phyloP scores from a whole-genome alignment of 2,329 filamentous ascomycete genomes.

The Penicillium aurantiogriseum region DNA sequence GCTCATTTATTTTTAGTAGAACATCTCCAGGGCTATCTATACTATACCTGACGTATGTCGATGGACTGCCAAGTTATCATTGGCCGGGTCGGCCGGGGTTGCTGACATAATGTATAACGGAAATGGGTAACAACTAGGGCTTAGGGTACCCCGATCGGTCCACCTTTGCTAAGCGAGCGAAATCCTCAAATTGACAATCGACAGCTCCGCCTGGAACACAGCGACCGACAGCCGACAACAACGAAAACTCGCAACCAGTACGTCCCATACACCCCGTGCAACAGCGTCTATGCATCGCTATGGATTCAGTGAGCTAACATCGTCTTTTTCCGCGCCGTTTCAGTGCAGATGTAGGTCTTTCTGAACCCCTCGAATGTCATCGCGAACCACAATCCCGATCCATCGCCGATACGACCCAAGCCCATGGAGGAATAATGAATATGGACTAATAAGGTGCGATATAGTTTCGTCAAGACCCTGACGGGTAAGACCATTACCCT shows the following conservation, averaged over 20 bases:
- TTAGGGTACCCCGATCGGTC: conserved; percentile 37
- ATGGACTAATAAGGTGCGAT: conserved; percentile 29
- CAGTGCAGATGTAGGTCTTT: conserved; percentile 85
- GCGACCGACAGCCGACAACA: conserved; percentile 44
- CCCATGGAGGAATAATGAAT: conserved; percentile 10
- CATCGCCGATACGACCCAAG: conserved; percentile 19
- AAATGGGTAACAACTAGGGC: conserved; percentile 35
- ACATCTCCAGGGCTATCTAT: neutral
- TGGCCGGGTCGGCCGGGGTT: neutral
- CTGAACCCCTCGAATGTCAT: conserved; percentile 30
- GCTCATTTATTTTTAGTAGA: neutral
- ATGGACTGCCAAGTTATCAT: neutral
- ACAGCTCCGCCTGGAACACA: conserved; percentile 38
- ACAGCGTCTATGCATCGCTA: conserved; percentile 14
- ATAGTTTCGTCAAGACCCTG: conserved; percentile 99
- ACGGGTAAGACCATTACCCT: conserved; percentile 99
- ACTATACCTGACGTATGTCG: neutral
- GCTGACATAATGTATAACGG: conserved; percentile 17
- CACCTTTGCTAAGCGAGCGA: conserved; percentile 46
- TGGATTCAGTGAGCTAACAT: conserved; percentile 48
- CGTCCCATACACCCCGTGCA: conserved; percentile 26
- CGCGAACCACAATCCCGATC: conserved; percentile 23
- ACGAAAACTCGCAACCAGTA: conserved; percentile 51
- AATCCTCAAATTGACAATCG: conserved; percentile 41
- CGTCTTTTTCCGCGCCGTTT: conserved; percentile 35